phyloP scores from a whole-genome alignment of 306 rosid species.

The Clitoria ternatea region DNA sequence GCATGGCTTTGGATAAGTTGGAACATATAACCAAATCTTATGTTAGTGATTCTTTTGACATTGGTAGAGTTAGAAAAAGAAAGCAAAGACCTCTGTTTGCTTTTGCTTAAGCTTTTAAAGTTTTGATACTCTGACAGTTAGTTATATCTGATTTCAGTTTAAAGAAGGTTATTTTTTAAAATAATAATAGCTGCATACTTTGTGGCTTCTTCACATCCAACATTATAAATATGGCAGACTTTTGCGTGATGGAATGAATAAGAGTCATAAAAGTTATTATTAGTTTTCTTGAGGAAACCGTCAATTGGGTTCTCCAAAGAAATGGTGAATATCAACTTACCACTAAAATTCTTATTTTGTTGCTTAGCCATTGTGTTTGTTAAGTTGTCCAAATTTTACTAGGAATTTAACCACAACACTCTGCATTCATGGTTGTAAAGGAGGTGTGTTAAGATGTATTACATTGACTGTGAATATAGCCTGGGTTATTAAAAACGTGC shows the following conservation, averaged over 20 bases:
- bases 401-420: too few relatives aligned
- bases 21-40: background rate
- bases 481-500: too few relatives aligned
- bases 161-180: background rate
- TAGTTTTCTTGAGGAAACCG: too few relatives aligned
- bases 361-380: too few relatives aligned
- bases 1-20: background rate
- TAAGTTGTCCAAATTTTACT: too few relatives aligned
- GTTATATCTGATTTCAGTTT: background rate
- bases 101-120: background rate
- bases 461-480: too few relatives aligned
- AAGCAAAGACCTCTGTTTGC: background rate
- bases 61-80: background rate
- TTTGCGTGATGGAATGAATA: background rate
- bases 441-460: too few relatives aligned
- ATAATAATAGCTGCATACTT: background rate
- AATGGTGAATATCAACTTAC: too few relatives aligned
- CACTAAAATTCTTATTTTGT: too few relatives aligned
- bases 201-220: background rate
- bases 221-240: background rate
- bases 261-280: conserved; percentile 4
- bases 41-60: background rate
- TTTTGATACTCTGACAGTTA: background rate
- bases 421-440: too few relatives aligned
- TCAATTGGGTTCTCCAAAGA: too few relatives aligned